Base-by-base conservation (phyloP, 164 flowering plant genomes). In the Chloranthus sessilifolius region DNA sequence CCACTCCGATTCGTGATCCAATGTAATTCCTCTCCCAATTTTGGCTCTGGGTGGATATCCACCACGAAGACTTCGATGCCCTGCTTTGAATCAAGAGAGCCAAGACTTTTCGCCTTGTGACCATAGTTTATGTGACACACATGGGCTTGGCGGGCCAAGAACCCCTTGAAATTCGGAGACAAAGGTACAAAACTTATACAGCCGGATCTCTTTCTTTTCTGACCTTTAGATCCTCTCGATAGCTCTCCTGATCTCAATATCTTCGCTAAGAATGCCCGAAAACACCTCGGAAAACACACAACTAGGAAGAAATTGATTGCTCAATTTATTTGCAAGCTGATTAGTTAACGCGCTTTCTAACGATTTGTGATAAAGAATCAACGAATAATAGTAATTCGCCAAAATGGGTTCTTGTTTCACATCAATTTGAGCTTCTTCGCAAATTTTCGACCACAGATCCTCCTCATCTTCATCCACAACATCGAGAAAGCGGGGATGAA, bases 41-140 rank as follows among this genome's bases (percentile, higher is more conserved):
- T 28, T 76, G 1, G 96, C 96, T 0, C 80, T 86, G 0, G 96
- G 96, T 88, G 94, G 27, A 88, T 85, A 42, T 88, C 94, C 29
- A 88, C 78, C 0, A 78, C 85, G 42, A 88, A 85, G 5, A 71
- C 78, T 44, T 86, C 2, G 90, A 80, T 0, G 79, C 85, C 43
- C 88, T 52, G 58, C 64, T 88, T 56, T 88, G 94, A 7, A 88
- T 71, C 54, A 80, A 5, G 0, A 79, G 42, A 0, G 96, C 92
- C 42, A 82, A 17, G 1, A 58, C 52, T 31, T 59, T 60, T 27
- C 96, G 61, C 2, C 71, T 73, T 11, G 72, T 65, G 14, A 59
- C 89, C 92, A 88, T 2, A 88, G 53, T 27, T 69, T 70, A 25
- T 88, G 83, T 0, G 85, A 82, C 5, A 76, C 52, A 28, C 92